phyloP scores from a whole-genome alignment of 306 rosid species.

The Vigna mungo region DNA sequence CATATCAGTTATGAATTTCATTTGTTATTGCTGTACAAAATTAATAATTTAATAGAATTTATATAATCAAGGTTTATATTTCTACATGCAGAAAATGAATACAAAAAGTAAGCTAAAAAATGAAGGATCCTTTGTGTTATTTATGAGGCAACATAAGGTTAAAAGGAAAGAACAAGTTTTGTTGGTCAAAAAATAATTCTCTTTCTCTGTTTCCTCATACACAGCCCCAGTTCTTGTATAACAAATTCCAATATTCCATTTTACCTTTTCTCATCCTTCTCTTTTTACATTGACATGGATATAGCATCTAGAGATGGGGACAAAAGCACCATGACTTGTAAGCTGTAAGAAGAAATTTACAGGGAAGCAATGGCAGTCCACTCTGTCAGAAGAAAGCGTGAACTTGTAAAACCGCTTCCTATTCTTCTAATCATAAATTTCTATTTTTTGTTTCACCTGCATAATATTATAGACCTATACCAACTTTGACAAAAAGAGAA shows the following conservation, averaged over 20 bases:
- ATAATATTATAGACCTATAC: slow-evolving; percentile 28
- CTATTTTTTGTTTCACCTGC: slow-evolving; percentile 39
- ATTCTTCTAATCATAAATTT: slow-evolving; percentile 42
- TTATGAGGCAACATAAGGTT: no score
- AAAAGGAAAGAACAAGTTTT: no score
- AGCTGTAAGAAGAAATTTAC: slow-evolving; percentile 46
- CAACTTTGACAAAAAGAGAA: slow-evolving; percentile 40
- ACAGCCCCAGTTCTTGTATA: neutral
- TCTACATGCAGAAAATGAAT: slow-evolving; percentile 35
- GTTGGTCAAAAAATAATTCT: slow-evolving; percentile 22
- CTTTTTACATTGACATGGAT: slow-evolving; percentile 36
- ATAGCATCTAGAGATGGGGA: slow-evolving; percentile 34
- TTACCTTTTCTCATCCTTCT: slow-evolving; percentile 27
- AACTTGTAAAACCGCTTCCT: slow-evolving; percentile 45
- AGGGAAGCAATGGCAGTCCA: slow-evolving; percentile 28
- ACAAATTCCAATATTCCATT: slow-evolving; percentile 29
- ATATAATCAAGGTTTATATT: neutral
- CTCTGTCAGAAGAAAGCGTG: slow-evolving; percentile 42
- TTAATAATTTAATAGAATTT: neutral
- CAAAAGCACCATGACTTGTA: slow-evolving; percentile 30
- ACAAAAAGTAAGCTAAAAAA: neutral
- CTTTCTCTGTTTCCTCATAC: slow-evolving; percentile 3
- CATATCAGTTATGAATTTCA: no score
- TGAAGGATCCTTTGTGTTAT: no score
- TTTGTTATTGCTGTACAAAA: no score